Conservation (phyloP, 768 basidiomycete genomes). For the Phylloporus arenicola region DNA sequence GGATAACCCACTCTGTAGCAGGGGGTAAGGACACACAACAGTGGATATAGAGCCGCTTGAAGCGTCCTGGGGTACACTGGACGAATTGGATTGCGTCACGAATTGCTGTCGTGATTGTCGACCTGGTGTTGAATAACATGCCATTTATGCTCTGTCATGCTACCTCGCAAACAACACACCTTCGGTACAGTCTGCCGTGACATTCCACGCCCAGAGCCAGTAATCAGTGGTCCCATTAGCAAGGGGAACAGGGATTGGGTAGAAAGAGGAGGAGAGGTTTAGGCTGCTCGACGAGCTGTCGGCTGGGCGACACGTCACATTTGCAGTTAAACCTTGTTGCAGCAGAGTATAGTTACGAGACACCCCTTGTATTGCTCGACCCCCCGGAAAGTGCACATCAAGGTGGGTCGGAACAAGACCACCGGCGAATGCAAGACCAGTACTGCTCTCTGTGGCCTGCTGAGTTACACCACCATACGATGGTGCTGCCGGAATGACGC, state of each 20-base stretch:
- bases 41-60: neutral
- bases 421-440: neutral
- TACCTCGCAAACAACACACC: neutral
- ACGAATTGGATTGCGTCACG: neutral
- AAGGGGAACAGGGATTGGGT: neutral
- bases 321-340: slow-evolving; percentile 8
- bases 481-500: too few species aligned
- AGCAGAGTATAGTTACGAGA: neutral
- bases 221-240: neutral
- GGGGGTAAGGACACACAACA: slow-evolving; percentile 8
- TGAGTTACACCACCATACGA: neutral
- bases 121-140: neutral
- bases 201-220: neutral
- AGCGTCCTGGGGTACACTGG: neutral
- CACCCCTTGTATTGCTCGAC: neutral
- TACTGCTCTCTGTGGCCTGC: neutral
- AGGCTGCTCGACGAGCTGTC: neutral
- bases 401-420: neutral
- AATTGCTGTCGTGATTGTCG: neutral
- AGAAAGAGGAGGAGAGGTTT: neutral
- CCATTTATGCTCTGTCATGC: neutral
- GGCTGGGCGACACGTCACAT: slow-evolving; percentile 1
- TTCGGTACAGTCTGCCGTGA: neutral
- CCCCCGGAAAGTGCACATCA: neutral
- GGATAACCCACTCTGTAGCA: neutral